Conservation (phyloP, 23 red algal species). For the Agarophyton chilense region DNA sequence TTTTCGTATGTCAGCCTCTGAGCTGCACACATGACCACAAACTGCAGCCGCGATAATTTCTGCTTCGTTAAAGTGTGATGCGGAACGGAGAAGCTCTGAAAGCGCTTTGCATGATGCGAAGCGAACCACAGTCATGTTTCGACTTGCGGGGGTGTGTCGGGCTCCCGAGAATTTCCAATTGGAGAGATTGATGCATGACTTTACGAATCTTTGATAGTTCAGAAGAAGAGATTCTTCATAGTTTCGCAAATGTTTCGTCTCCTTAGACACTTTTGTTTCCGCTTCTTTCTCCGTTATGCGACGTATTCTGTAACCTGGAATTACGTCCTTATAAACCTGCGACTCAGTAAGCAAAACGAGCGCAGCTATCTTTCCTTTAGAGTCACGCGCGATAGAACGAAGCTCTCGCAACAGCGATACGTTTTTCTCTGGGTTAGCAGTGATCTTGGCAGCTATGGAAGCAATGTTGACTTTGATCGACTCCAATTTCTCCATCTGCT, state of each 20-base stretch:
- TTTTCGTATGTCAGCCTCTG: conserved; percentile 35
- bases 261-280: conserved; percentile 55
- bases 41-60: neutral
- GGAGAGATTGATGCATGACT: conserved; percentile 46
- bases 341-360: conserved; percentile 71
- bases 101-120: conserved; percentile 51
- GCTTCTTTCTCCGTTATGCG: conserved; percentile 60
- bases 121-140: conserved; percentile 35
- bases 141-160: conserved; percentile 3
- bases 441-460: conserved; percentile 48
- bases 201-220: conserved; percentile 50
- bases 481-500: conserved; percentile 38
- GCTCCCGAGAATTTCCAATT: conserved; percentile 17
- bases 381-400: conserved; percentile 1
- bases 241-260: conserved; percentile 39
- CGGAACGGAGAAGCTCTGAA: conserved; percentile 35
- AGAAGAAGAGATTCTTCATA: conserved; percentile 62
- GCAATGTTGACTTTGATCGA: conserved; percentile 33
- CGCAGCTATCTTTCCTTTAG: conserved; percentile 33
- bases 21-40: conserved; percentile 25
- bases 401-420: conserved; percentile 36
- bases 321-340: conserved; percentile 59
- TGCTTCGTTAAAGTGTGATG: conserved; percentile 73
- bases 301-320: conserved; percentile 60
- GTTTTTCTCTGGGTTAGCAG: conserved; percentile 36